Percentiles rank a stretch among this genome's conserved stretches.
phyloP scores from a whole-genome alignment of 2,329 filamentous ascomycete genomes.

The Colletotrichum sp. region DNA sequence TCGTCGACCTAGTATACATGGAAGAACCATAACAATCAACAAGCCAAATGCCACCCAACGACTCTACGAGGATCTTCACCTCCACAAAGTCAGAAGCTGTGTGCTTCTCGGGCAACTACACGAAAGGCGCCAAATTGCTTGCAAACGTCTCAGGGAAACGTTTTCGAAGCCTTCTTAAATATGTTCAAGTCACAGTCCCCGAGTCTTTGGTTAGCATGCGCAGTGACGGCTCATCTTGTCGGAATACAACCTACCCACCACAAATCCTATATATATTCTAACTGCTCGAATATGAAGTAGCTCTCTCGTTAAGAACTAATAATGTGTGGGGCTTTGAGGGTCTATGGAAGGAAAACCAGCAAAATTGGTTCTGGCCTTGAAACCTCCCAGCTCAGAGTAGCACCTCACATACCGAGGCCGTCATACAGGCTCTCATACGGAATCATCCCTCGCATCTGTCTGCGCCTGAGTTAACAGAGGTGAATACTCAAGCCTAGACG shows the following conservation, averaged over 20 bases:
- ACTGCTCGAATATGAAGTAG: background rate
- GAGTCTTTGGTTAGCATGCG: fast-evolving
- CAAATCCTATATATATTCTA: no score
- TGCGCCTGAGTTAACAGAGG: fast-evolving
- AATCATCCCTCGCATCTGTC: background rate
- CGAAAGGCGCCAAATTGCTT: background rate
- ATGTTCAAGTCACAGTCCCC: background rate
- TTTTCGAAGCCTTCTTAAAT: background rate
- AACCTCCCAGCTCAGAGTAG: no score
- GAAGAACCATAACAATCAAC: fast-evolving
- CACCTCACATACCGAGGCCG: no score
- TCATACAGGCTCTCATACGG: background rate
- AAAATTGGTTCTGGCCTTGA: no score
- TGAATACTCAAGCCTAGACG: fast-evolving
- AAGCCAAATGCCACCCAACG: fast-evolving
- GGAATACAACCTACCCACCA: background rate
- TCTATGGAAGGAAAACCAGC: no score
- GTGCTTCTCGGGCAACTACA: fast-evolving
- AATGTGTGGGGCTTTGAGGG: background rate
- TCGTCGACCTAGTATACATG: background rate
- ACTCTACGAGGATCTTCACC: background rate
- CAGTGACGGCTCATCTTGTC: background rate
- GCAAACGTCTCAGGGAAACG: background rate
- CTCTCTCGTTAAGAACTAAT: background rate
- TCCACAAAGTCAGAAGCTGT: background rate